These are phyloP conservation scores for Ceraceosorus bombacis DNA, from an alignment of 1,284 basidiomycete genomes.

Conservation along the genomic window DNA sequence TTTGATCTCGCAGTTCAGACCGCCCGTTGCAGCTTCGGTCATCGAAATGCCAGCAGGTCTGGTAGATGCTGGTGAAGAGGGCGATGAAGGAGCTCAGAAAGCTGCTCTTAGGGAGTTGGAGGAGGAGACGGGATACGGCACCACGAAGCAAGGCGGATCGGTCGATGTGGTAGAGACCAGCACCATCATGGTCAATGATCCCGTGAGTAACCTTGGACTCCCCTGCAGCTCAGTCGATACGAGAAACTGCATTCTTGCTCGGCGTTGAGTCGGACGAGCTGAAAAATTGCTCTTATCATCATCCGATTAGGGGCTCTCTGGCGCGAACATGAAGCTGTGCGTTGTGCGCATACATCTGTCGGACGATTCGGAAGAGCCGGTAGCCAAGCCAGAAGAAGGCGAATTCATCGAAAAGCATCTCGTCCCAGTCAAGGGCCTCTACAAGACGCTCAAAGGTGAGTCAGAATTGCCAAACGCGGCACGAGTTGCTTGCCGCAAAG, in stretches of 20 bases:
- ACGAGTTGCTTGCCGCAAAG: background rate
- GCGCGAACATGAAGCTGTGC: slow-evolving; percentile 43
- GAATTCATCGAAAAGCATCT: slow-evolving; percentile 45
- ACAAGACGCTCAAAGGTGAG: slow-evolving; percentile 30
- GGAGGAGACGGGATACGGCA: slow-evolving; percentile 47
- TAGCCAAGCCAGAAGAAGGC: slow-evolving; percentile 45
- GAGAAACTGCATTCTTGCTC: slow-evolving; percentile 6
- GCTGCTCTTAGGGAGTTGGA: slow-evolving; percentile 40
- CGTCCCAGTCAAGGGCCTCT: slow-evolving; percentile 34
- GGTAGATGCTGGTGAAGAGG: slow-evolving; percentile 42
- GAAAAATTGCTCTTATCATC: background rate
- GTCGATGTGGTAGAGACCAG: slow-evolving; percentile 30
- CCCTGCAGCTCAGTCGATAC: background rate
- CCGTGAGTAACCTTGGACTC: slow-evolving; percentile 11
- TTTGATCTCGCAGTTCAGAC: slow-evolving; percentile 40
- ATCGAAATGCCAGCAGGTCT: slow-evolving; percentile 47
- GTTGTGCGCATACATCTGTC: slow-evolving; percentile 35
- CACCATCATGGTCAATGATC: slow-evolving; percentile 38
- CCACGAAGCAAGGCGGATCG: slow-evolving; percentile 24
- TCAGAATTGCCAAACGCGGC: background rate
- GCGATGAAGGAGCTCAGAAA: slow-evolving; percentile 32
- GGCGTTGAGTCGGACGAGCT: background rate
- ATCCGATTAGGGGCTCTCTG: slow-evolving; percentile 25
- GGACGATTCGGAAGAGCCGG: slow-evolving; percentile 38
- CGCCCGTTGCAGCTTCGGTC: slow-evolving; percentile 32